These are phyloP conservation scores for Yarrowia sp. DNA, from an alignment of 805 yeast genomes.

Conservation along the genomic window DNA sequence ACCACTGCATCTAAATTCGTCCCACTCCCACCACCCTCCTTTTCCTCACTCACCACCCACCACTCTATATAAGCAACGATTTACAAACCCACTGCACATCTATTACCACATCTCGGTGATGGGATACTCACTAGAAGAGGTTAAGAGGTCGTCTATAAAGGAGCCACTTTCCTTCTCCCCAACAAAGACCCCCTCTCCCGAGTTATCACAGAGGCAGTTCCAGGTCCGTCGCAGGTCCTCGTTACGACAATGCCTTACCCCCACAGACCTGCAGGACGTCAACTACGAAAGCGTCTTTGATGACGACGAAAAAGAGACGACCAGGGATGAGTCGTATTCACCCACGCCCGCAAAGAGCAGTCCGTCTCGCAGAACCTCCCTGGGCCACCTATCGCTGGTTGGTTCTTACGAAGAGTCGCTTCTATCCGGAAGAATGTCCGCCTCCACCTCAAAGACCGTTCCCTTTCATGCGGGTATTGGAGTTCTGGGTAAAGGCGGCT, in stretches of 20 bases:
- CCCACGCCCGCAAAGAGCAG: background rate
- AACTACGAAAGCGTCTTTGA: slow-evolving; percentile 15
- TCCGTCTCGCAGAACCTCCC: slow-evolving; percentile 7
- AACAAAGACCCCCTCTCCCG: slow-evolving; percentile 9
- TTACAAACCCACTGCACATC: background rate
- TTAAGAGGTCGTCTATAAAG: slow-evolving; percentile 1
- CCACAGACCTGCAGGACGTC: slow-evolving; percentile 6
- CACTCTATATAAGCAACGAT: background rate
- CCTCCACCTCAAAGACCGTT: slow-evolving; percentile 33
- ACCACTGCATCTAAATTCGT: background rate
- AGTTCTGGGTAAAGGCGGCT: slow-evolving; percentile 34
- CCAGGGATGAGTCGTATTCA: background rate
- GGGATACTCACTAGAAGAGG: slow-evolving; percentile 23
- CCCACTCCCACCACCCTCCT: background rate
- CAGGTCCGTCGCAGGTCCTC: slow-evolving; percentile 21
- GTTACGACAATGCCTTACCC: slow-evolving; percentile 11
- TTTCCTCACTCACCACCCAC: background rate
- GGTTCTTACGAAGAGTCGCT: slow-evolving; percentile 40
- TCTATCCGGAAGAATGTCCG: slow-evolving; percentile 36
- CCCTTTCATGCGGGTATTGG: slow-evolving; percentile 33
- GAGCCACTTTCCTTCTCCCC: background rate
- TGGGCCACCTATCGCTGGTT: slow-evolving; percentile 31
- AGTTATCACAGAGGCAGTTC: slow-evolving; percentile 4
- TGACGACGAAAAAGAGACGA: slow-evolving; percentile 7
- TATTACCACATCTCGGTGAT: background rate